Evolutionary conservation across 768 basidiomycete genomes (phyloP).

Genomic region (Sarcodon aspratus): DNA sequence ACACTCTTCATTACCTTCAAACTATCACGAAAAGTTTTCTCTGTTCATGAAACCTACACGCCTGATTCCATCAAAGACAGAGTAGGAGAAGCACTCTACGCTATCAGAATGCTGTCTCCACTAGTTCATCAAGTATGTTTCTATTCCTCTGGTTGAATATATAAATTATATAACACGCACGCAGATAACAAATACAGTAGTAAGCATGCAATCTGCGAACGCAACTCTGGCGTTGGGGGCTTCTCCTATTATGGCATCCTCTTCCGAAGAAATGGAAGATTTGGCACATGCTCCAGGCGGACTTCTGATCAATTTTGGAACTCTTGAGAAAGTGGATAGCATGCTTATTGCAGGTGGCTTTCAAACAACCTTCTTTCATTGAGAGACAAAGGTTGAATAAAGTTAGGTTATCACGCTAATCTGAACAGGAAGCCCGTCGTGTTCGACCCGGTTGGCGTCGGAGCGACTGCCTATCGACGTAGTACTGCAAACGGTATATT

Average conservation of each 20-base stretch:
- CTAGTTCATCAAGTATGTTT: slow-evolving; percentile 66
- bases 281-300: slow-evolving; percentile 54
- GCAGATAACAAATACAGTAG: slow-evolving; percentile 85
- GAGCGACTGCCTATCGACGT: slow-evolving; percentile 67
- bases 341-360: slow-evolving; percentile 62
- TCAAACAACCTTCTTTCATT: neutral
- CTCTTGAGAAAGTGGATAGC: slow-evolving; percentile 54
- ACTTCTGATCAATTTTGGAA: slow-evolving; percentile 83
- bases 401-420: slow-evolving; percentile 46
- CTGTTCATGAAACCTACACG: slow-evolving; percentile 10
- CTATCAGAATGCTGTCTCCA: slow-evolving; percentile 44
- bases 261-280: slow-evolving; percentile 73
- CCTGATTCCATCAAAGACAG: slow-evolving; percentile 25
- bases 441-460: slow-evolving; percentile 89
- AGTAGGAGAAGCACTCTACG: slow-evolving; percentile 37
- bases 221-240: slow-evolving; percentile 79
- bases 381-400: slow-evolving; percentile 3
- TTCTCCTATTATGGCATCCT: slow-evolving; percentile 91
- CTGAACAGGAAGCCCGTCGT: slow-evolving; percentile 61
- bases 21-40: slow-evolving; percentile 1
- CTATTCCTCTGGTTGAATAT: neutral
- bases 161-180: neutral
- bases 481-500: slow-evolving; percentile 41
- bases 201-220: slow-evolving; percentile 84
- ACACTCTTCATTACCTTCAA: slow-evolving; percentile 34